A percentile compares a stretch with the other conserved stretches of the same genome.
phyloP scores from a whole-genome alignment of 495 filamentous ascomycete genomes.

The Aspergillus taichungensis region DNA sequence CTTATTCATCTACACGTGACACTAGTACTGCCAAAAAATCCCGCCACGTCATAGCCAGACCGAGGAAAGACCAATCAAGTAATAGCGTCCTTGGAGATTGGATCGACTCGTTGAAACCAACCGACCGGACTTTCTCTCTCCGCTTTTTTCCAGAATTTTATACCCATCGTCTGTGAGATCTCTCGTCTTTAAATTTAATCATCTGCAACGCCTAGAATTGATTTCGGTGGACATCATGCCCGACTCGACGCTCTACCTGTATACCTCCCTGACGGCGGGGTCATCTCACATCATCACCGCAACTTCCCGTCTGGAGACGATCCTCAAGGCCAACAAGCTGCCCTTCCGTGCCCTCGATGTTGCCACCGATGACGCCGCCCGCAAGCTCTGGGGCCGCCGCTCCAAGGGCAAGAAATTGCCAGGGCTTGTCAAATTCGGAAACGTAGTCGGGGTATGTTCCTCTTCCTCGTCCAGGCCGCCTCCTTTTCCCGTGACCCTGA shows the following conservation, averaged over 20 bases:
- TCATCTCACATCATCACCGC: constrained; percentile 97
- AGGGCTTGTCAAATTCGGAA: constrained; percentile 77
- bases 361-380: constrained; percentile 83
- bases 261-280: constrained; percentile 89
- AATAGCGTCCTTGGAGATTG: too few relatives aligned
- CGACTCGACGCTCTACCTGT: constrained; percentile 81
- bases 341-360: constrained; percentile 88
- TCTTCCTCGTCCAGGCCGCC: background rate
- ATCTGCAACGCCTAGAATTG: too few relatives aligned
- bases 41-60: too few relatives aligned
- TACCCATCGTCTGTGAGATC: background rate
- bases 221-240: constrained; percentile 20
- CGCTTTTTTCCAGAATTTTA: background rate
- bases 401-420: constrained; percentile 77
- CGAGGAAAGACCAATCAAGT: too few relatives aligned
- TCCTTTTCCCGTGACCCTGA: background rate
- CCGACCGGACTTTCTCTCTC: background rate
- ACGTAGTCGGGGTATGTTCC: constrained; percentile 71
- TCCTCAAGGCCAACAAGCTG: constrained; percentile 89
- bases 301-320: constrained; percentile 88
- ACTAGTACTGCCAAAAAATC: too few relatives aligned
- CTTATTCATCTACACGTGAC: too few relatives aligned
- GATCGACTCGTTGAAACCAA: too few relatives aligned
- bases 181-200: too few relatives aligned
- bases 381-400: constrained; percentile 81